Evolutionary conservation across 2,329 filamentous ascomycete genomes (phyloP).

Genomic region (Calonectria leucothoes): DNA sequence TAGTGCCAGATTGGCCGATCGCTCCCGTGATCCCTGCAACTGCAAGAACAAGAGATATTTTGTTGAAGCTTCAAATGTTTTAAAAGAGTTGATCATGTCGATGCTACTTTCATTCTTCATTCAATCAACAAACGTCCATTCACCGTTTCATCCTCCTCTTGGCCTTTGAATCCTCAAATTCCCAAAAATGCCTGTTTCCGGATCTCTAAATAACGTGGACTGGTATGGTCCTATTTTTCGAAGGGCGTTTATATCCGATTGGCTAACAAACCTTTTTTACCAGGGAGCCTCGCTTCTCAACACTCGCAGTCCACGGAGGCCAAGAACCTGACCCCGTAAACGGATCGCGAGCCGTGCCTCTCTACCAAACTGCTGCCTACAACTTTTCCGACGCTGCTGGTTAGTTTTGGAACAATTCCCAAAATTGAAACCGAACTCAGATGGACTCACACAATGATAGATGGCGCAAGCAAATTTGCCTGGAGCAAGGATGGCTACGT

Average conservation of each 20-base stretch:
- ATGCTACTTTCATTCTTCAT: neutral
- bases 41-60: no score
- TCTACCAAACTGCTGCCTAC: conserved; percentile 79
- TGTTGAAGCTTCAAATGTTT: neutral
- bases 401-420: neutral
- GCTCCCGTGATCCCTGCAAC: neutral
- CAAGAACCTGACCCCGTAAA: conserved; percentile 78
- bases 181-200: conserved; percentile 1
- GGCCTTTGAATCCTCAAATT: neutral
- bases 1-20: neutral
- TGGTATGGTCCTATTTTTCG: neutral
- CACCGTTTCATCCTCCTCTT: neutral
- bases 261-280: neutral
- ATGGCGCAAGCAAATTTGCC: conserved; percentile 78
- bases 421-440: no score
- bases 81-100: neutral
- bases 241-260: neutral
- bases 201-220: conserved; percentile 2
- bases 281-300: conserved; percentile 72
- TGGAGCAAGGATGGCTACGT: conserved; percentile 96
- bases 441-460: neutral
- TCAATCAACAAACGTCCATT: neutral
- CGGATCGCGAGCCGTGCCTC: conserved; percentile 89
- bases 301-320: conserved; percentile 87
- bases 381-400: conserved; percentile 88